phyloP scores from a whole-genome alignment of 441 rosid genomes.

The Mallotus repandus region DNA sequence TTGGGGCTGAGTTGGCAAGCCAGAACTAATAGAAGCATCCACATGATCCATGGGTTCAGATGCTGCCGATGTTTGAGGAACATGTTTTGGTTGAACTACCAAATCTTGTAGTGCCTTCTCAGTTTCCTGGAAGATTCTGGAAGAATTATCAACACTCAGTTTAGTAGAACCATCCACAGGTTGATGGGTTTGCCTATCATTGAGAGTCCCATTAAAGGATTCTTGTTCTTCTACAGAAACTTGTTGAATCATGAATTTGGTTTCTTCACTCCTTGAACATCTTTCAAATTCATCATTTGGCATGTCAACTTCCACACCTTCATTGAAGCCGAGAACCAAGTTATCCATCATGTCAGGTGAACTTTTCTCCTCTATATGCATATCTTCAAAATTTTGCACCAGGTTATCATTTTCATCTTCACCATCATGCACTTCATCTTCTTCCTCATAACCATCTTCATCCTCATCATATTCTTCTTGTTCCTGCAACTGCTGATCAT shows the following conservation, averaged over 20 bases:
- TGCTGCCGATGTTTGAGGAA: constrained; percentile 34
- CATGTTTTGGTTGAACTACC: constrained; percentile 40
- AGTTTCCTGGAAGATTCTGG: constrained; percentile 51
- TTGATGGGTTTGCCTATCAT: constrained; percentile 41
- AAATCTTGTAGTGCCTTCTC: constrained; percentile 54
- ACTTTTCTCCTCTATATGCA: constrained; percentile 60
- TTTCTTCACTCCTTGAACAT: constrained; percentile 50
- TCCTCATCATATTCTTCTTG: constrained; percentile 97
- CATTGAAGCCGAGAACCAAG: constrained; percentile 82
- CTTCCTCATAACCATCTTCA: constrained; percentile 82
- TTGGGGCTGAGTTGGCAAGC: constrained; percentile 35
- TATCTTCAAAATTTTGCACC: constrained; percentile 53
- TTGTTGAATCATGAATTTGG: constrained; percentile 40
- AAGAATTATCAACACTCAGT: constrained; percentile 37
- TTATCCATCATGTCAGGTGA: constrained; percentile 49
- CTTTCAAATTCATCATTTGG: constrained; percentile 74
- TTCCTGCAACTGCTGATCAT: constrained; percentile 65
- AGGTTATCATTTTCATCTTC: constrained; percentile 60
- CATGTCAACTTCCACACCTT: constrained; percentile 84
- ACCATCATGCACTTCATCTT: constrained; percentile 74
- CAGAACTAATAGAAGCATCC: constrained; percentile 40
- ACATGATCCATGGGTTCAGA: constrained; percentile 37
- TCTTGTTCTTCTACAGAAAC: constrained; percentile 45
- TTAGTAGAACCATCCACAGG: constrained; percentile 38
- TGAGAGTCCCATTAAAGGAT: constrained; percentile 35